Base-by-base conservation (phyloP, 768 basidiomycete genomes). In the Boletus reticulatus region DNA sequence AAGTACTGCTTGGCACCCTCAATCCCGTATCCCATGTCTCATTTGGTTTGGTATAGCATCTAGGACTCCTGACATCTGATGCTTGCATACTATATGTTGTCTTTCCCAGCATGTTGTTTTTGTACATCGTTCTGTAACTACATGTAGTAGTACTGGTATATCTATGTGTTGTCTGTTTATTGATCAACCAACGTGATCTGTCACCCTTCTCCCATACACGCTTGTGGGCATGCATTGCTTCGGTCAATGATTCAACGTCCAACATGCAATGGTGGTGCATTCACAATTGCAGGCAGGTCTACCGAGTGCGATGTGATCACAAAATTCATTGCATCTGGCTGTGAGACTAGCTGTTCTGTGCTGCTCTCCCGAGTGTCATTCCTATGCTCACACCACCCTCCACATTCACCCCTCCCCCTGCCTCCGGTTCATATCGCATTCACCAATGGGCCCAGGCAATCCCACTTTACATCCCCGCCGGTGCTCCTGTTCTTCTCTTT, bases 181-280 rank as follows among this genome's bases (percentile, higher is more conserved):
- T n/a, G n/a, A n/a, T n/a, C n/a, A n/a, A n/a, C n/a, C n/a, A n/a
- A n/a, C n/a, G n/a, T n/a, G n/a, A n/a, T n/a, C n/a, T n/a, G 52
- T 57, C 39, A 53, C 72, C 56, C 62, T 75, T 48, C 62, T 76
- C 67, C 76, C 66, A 59, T 87, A 77, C 59, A 72, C 79, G 34
- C 82, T 80, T 86, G 87, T 53, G 83, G 81, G 36, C 84, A 87
- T 50, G 84, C 85, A 50, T 72, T 89, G 37, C 80, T 93, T 53
- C 84, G 91, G 45, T 75, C n/a, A n/a, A n/a, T n/a, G n/a, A n/a
- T n/a, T n/a, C n/a, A n/a, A n/a, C n/a, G n/a, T n/a, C n/a, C 88
- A 16, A 88, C 86, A 0, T 88, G 81, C 68, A 85, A 89, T 57
- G 8, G 27, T 9, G 76, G 76, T 43, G 58, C 69, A 29, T 70